phyloP scores from a whole-genome alignment of 345 rosid genomes.

The Salix koriyanagi region DNA sequence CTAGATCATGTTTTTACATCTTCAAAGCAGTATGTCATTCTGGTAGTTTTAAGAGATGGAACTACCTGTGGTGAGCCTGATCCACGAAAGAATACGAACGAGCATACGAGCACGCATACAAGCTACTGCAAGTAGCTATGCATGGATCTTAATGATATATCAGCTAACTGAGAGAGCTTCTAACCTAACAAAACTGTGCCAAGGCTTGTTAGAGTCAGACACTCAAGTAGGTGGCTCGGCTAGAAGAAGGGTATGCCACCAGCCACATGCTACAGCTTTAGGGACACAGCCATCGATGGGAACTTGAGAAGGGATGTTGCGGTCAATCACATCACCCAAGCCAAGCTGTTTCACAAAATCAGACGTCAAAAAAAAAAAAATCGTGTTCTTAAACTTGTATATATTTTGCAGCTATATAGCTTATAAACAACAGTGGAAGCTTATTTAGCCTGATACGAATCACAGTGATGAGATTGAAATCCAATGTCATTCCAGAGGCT shows the following conservation, averaged over 20 bases:
- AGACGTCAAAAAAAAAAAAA: neutral
- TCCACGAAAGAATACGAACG: constrained; percentile 29
- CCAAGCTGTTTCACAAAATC: constrained; percentile 69
- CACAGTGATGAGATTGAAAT: neutral
- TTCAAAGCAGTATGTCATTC: neutral
- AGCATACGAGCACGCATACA: constrained; percentile 16
- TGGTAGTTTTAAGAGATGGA: neutral
- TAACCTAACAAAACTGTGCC: constrained; percentile 63
- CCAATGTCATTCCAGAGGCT: neutral
- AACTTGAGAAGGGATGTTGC: constrained; percentile 72
- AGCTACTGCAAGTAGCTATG: constrained; percentile 19
- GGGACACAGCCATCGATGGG: constrained; percentile 56
- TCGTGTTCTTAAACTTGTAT: neutral
- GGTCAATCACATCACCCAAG: constrained; percentile 78
- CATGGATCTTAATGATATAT: constrained; percentile 7
- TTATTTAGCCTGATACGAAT: neutral
- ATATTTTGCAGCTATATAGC: neutral
- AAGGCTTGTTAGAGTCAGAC: constrained; percentile 8
- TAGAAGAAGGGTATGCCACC: constrained; percentile 98
- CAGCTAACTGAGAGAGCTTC: constrained; percentile 18
- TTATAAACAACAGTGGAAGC: neutral
- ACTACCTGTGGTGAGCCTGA: constrained; percentile 11
- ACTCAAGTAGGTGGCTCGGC: constrained; percentile 55
- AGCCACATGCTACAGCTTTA: constrained; percentile 74
- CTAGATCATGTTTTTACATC: constrained; percentile 20